A percentile compares a stretch with the other conserved stretches of the same genome.
Evolutionary conservation across 106 monocot genomes (phyloP).

Genomic region (Dendrobium chrysotoxum): DNA sequence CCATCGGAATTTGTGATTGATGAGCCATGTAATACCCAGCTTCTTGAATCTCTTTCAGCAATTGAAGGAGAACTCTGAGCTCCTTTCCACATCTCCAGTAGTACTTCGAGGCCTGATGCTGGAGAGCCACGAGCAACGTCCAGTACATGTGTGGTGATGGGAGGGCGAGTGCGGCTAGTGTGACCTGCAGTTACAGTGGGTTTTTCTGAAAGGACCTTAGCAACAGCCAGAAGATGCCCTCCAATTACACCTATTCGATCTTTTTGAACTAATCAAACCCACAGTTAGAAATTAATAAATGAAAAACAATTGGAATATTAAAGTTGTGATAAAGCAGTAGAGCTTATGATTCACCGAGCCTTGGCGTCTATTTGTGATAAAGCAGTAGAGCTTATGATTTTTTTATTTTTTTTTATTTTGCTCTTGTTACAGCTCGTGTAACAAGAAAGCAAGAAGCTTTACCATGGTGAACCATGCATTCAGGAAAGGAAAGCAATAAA

Average conservation of each 20-base stretch:
- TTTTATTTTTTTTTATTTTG: too few relatives aligned
- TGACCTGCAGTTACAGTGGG: constrained; percentile 22
- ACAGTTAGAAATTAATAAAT: constrained; percentile 13
- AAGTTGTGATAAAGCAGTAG: background rate
- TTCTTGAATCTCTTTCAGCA: constrained; percentile 13
- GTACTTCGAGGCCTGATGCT: constrained; percentile 69
- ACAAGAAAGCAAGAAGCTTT: too few relatives aligned
- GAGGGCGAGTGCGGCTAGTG: constrained; percentile 46
- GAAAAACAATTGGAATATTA: background rate
- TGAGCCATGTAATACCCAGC: constrained; percentile 47
- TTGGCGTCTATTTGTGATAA: too few relatives aligned
- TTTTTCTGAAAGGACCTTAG: constrained; percentile 35
- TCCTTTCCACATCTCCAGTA: constrained; percentile 67
- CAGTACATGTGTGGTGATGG: constrained; percentile 91
- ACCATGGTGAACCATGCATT: too few relatives aligned
- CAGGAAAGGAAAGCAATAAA: background rate
- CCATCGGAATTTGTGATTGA: constrained; percentile 74
- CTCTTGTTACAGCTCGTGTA: too few relatives aligned
- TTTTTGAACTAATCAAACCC: constrained; percentile 16
- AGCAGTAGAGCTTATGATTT: background rate
- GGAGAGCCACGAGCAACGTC: constrained; percentile 69
- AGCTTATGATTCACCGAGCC: too few relatives aligned
- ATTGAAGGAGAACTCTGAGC: constrained; percentile 28
- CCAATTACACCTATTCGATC: constrained; percentile 69
- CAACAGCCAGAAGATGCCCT: constrained; percentile 50